phyloP scores from a whole-genome alignment of 345 rosid species.

The Ailanthus altissimus region DNA sequence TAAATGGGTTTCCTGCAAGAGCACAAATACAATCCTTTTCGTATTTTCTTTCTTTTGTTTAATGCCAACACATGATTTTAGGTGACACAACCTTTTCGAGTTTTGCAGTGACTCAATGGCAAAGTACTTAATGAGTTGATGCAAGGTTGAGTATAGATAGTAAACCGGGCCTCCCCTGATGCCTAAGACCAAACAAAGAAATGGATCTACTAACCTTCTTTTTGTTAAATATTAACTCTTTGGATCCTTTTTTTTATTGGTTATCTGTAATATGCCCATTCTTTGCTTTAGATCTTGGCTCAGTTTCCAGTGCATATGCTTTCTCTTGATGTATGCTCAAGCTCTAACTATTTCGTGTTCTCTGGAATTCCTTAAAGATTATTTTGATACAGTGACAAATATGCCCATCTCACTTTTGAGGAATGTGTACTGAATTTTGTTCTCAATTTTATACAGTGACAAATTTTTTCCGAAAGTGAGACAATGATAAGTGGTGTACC shows the following conservation, averaged over 20 bases:
- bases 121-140: background rate
- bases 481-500: slow-evolving; percentile 7
- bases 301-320: background rate
- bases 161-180: background rate
- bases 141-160: background rate
- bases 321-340: background rate
- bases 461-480: slow-evolving; percentile 20
- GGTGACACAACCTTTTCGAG: background rate
- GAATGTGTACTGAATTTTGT: background rate
- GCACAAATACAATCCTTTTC: background rate
- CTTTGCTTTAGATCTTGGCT: background rate
- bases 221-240: background rate
- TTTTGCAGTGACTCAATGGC: background rate
- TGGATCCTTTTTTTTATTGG: background rate
- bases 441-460: background rate
- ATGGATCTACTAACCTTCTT: slow-evolving; percentile 2
- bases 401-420: no score
- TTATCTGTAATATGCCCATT: background rate
- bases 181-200: background rate
- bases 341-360: background rate
- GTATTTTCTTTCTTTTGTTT: background rate
- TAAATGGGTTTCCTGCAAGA: no score
- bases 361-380: background rate
- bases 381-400: no score
- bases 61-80: background rate